Conservation (phyloP, 345 rosid genomes). For the Linum lewisii region DNA sequence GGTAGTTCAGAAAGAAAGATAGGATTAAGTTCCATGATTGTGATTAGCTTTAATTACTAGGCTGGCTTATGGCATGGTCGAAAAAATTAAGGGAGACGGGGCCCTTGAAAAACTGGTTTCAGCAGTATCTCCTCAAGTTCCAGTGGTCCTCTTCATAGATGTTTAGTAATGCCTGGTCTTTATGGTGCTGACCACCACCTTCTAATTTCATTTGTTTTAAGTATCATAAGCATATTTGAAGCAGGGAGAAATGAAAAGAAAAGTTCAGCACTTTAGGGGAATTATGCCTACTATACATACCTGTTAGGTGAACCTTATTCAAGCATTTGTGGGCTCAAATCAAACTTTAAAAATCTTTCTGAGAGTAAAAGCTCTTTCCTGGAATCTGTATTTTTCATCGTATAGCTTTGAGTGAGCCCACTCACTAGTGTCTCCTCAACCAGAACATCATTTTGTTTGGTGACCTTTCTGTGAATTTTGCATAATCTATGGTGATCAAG, state of each 20-base stretch:
- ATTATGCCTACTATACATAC: too few species aligned
- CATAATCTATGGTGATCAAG: background rate
- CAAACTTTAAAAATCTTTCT: background rate
- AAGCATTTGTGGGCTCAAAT: background rate
- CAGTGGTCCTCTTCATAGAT: background rate
- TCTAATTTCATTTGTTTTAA: background rate
- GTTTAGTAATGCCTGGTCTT: background rate
- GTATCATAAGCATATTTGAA: background rate
- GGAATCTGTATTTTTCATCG: background rate
- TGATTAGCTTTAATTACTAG: conserved; percentile 16
- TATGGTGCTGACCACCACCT: background rate
- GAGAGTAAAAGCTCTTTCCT: background rate
- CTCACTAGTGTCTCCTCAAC: background rate
- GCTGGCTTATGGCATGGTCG: conserved; percentile 6
- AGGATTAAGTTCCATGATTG: conserved; percentile 12
- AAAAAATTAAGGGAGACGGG: conserved; percentile 1
- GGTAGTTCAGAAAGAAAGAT: background rate
- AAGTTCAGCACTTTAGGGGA: background rate
- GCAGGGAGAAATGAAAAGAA: background rate
- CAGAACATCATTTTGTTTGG: background rate
- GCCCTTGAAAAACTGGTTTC: background rate
- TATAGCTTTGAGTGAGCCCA: background rate
- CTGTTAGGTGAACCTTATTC: background rate
- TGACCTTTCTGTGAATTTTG: background rate
- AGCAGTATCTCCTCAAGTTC: background rate